phyloP scores from a whole-genome alignment of 768 basidiomycete species.

The Pleurotus djamor region DNA sequence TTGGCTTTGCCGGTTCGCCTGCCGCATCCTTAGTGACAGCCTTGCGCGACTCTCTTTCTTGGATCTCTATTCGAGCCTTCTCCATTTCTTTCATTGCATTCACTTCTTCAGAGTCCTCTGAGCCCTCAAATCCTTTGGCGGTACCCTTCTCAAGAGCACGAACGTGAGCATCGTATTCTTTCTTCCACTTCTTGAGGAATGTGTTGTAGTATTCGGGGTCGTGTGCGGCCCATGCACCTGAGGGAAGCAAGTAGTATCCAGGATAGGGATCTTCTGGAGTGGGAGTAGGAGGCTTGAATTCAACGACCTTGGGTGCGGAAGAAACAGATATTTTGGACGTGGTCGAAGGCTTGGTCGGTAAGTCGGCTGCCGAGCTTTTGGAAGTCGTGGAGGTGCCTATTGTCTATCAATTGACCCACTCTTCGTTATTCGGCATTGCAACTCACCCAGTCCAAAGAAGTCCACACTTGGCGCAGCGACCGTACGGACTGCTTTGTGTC shows the following conservation, averaged over 20 bases:
- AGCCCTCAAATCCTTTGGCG: conserved; percentile 68
- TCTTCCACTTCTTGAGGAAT: conserved; percentile 72
- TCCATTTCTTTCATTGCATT: conserved; percentile 78
- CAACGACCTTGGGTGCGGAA: conserved; percentile 67
- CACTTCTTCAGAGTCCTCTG: conserved; percentile 58
- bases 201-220: conserved; percentile 67
- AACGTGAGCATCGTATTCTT: conserved; percentile 68
- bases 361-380: no score
- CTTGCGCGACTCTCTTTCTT: conserved; percentile 76
- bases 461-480: conserved; percentile 40
- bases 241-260: conserved; percentile 83
- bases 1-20: conserved; percentile 60
- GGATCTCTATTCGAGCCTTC: conserved; percentile 67
- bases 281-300: conserved; percentile 72
- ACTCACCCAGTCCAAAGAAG: conserved; percentile 69
- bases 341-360: conserved; percentile 2
- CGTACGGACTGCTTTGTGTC: conserved; percentile 3
- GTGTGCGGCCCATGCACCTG: conserved; percentile 76
- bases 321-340: conserved; percentile 36
- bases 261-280: conserved; percentile 77
- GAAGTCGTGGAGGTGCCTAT: no score
- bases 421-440: background rate
- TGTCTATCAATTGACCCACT: background rate
- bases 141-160: conserved; percentile 70
- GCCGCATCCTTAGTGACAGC: conserved; percentile 63